Evolutionary conservation across 805 yeast genomes (phyloP), one percentile per base, ranked within the genome.

Genomic region (Vanderwaltozyma verrucispora): DNA sequence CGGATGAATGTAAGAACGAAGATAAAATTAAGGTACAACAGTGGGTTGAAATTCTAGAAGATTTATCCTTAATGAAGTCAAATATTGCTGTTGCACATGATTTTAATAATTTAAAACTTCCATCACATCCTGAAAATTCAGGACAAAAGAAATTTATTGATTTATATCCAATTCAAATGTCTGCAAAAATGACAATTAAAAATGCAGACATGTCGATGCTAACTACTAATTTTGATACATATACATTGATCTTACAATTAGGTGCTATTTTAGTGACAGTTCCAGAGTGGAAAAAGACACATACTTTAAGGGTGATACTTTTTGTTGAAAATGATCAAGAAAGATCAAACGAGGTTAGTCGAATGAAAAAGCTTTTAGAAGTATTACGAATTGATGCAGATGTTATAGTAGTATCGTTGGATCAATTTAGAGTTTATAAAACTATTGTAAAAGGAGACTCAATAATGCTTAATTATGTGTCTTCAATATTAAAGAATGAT

Each of bases 161-260:
- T 56, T 62, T 92, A 28, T 92, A 94, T 57, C 98, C 99, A 0
- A 88, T 92, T 47, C 98, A 92, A 52, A 92, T 92, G 96, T 79
- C 94, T 3, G 89, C 94, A 0, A 76, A 78, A 30, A 74, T 85
- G 36, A 48, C 42, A 28, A 35, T 40, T 1, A 42, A 44, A 14
- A 37, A 42, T n/a, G 48, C 48, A 12, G 31, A 44, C 1, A 47
- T 55, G 6, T 68, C 75, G 18, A 70, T 82, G 1, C 54, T 80
- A 42, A 82, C 95, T 0, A 87, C 95, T 3, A 92, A 92, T 53
- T 87, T 92, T 54, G 99, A 92, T 58, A 92, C 99, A 0, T 92
- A 88, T 53, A 89, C 97, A 0, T 69, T 92, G 51, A 92, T 92
- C 45, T 64, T 94, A 41, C 99, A 92, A 53, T 65, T 92, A 39